A percentile compares a stretch with the other conserved stretches of the same genome.
Evolutionary conservation across 2,329 filamentous ascomycete species (phyloP).

Genomic region (Xylaria sp.): DNA sequence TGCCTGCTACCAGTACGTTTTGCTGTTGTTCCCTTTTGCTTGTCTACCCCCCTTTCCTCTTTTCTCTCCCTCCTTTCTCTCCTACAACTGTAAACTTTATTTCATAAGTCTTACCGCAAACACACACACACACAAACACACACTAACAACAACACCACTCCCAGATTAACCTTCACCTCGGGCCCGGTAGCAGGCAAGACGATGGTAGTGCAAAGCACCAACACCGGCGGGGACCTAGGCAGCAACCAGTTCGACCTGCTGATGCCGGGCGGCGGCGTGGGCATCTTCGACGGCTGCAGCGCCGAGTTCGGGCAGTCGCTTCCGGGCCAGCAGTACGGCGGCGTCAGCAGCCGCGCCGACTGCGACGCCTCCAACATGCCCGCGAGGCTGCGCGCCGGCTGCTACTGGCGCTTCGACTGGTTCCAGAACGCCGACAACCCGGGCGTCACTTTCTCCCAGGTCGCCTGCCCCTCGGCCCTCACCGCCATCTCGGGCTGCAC

Average conservation of each 20-base stretch:
- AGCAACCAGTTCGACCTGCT: conserved; percentile 63
- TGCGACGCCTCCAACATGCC: conserved; percentile 56
- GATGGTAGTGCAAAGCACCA: conserved; percentile 67
- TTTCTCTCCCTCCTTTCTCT: not conserved
- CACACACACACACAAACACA: not conserved
- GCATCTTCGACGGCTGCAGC: conserved; percentile 58
- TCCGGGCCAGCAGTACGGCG: conserved; percentile 58
- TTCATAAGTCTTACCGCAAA: not conserved
- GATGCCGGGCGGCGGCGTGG: conserved; percentile 61
- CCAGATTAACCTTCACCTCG: conserved; percentile 49
- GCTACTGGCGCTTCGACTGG: conserved; percentile 65
- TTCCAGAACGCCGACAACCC: conserved; percentile 62
- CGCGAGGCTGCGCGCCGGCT: conserved; percentile 55
- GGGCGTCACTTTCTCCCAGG: conserved; percentile 56
- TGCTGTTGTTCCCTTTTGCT: not conserved
- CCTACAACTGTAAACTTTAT: not conserved
- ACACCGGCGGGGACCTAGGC: conserved; percentile 64
- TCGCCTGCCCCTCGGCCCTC: conserved; percentile 59
- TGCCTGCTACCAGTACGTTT: conserved; percentile 62
- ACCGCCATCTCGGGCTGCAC: conserved; percentile 56
- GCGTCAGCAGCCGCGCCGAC: conserved; percentile 54
- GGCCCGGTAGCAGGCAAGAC: conserved; percentile 61
- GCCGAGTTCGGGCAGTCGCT: conserved; percentile 54
- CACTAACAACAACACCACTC: not conserved
- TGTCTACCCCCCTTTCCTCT: not conserved